Conservation (phyloP, 192 early-diverging fungal species). For the Dissophora ornata region DNA sequence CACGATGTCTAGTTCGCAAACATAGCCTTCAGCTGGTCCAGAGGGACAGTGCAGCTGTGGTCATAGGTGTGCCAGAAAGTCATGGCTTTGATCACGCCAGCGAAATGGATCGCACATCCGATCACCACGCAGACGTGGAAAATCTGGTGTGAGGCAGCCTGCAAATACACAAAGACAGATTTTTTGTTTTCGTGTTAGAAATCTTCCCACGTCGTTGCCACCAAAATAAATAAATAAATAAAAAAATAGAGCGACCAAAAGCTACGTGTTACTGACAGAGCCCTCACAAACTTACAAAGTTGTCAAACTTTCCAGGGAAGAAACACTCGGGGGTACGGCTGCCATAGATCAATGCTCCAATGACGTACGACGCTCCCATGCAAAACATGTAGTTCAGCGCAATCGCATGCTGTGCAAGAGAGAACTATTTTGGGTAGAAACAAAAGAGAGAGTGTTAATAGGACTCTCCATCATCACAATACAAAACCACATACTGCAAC, state of each 20-base stretch:
- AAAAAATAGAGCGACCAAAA: background rate
- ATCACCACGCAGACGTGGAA: constrained; percentile 87
- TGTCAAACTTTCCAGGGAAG: constrained; percentile 88
- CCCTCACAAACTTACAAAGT: constrained; percentile 66
- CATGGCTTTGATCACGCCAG: constrained; percentile 73
- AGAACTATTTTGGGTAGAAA: too few species aligned
- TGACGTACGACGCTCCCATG: constrained; percentile 86
- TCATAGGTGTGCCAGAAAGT: constrained; percentile 58
- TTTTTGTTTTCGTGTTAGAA: too few species aligned
- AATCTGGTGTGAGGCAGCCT: constrained; percentile 88
- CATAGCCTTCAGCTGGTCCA: constrained; percentile 22
- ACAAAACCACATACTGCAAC: too few species aligned
- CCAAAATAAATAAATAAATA: background rate
- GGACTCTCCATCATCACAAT: too few species aligned
- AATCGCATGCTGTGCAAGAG: constrained; percentile 61
- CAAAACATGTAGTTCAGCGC: constrained; percentile 72
- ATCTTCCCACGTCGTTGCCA: too few species aligned
- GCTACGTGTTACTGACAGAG: too few species aligned
- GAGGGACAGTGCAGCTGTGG: constrained; percentile 27
- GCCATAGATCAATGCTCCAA: constrained; percentile 91
- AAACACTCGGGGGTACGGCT: constrained; percentile 85
- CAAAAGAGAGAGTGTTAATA: too few species aligned
- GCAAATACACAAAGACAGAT: constrained; percentile 5
- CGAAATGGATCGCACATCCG: constrained; percentile 78
- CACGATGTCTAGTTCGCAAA: constrained; percentile 8